Evolutionary conservation across 1,139 yeast species (phyloP).

Genomic region (Yamadazyma epiphylla): DNA sequence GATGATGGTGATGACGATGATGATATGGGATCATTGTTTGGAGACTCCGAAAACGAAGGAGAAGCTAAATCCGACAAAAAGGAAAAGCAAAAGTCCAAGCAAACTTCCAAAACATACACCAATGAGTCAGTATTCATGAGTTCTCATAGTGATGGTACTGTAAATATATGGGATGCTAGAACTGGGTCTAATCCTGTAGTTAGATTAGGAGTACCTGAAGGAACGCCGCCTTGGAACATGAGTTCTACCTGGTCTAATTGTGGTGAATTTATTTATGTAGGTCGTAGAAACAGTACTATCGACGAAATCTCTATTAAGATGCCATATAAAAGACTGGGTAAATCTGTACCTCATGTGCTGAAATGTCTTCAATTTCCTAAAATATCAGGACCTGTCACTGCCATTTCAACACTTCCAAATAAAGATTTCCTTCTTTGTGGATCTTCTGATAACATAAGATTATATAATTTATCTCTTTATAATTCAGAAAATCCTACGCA

Average conservation of each 20-base stretch:
- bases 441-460: constrained; percentile 82
- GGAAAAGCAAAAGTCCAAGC: constrained; percentile 14
- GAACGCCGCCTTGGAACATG: constrained; percentile 93
- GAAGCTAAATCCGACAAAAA: constrained; percentile 20
- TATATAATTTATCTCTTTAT: constrained; percentile 68
- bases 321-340: constrained; percentile 35
- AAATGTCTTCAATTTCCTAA: constrained; percentile 72
- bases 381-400: constrained; percentile 89
- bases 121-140: constrained; percentile 69
- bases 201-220: constrained; percentile 53
- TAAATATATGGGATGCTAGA: constrained; percentile 83
- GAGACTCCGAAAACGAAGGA: constrained; percentile 53
- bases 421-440: constrained; percentile 79
- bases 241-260: constrained; percentile 87
- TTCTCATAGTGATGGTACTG: constrained; percentile 79
- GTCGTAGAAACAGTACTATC: constrained; percentile 84
- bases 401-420: constrained; percentile 78
- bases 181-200: constrained; percentile 41
- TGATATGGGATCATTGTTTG: constrained; percentile 73
- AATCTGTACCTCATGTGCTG: constrained; percentile 43
- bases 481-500: constrained; percentile 26
- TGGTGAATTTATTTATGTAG: constrained; percentile 78
- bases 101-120: constrained; percentile 21
- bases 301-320: constrained; percentile 78
- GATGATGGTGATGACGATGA: constrained; percentile 14